Evolutionary conservation across 768 basidiomycete genomes (phyloP), one percentile per base, ranked within the genome.

Genomic region (Tylopilus plumbeoviolaceoides): DNA sequence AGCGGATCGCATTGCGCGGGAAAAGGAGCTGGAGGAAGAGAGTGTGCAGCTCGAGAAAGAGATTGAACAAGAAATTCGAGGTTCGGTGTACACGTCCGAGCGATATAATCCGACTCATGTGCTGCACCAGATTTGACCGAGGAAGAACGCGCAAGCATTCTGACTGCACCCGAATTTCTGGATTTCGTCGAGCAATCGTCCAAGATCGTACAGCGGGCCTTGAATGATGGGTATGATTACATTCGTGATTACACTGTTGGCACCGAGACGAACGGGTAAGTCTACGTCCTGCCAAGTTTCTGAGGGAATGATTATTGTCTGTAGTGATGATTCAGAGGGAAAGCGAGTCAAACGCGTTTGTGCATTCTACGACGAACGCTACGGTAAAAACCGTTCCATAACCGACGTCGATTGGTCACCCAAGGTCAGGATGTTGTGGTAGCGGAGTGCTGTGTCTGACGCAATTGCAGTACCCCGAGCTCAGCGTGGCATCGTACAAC

Each of bases 361-460:
- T 62, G 86, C 89, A 43, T 98, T 98, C 73, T 86, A 78, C 59
- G 95, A 97, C 64, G 92, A 97, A 64, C 79, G 89, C 44, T 89
- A 91, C 71, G 88, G 88, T 7, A 91, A 89, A 70, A 94, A 95
- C 65, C 76, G 97, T 48, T 95, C 95, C 7, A 91, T 99, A 55
- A 99, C 97, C 1, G 93, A 92, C 59, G 77, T 98, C 12, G 95
- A 98, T 63, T 99, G 97, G 97, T 98, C 95, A 47, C 91, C 91
- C 3, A 98, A 98, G 77, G 95, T 91, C 56, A 48, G 72, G 51
- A 20, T 44, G 23, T 42, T 17, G 25, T 53, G n/a, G 25, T 36
- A 2, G 17, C 35, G 12, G 20, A 33, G 23, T 35, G 2, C 30
- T 5, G 30, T 10, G n/a, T 43, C 48, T 56, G 46, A 52, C 47